Conservation (phyloP, 805 yeast species). For the Saccharomyces paradoxus region DNA sequence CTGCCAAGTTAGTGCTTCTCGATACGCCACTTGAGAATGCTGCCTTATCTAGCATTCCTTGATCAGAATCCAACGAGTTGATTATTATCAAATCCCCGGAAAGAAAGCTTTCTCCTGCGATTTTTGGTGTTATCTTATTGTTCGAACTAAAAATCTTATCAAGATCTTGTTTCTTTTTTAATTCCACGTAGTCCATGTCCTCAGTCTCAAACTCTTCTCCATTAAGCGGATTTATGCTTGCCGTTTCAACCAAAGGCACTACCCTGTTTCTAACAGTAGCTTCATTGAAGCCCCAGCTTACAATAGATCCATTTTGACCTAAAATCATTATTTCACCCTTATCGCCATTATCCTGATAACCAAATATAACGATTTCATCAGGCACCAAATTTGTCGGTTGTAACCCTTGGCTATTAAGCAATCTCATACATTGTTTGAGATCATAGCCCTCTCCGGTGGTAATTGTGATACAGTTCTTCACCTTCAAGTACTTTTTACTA, state of each 20-base stretch:
- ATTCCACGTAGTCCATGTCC: slow-evolving; percentile 73
- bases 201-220: slow-evolving; percentile 59
- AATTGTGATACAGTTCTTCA: slow-evolving; percentile 52
- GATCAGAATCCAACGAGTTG: slow-evolving; percentile 40
- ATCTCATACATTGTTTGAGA: slow-evolving; percentile 36
- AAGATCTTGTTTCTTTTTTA: slow-evolving; percentile 9
- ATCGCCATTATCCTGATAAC: slow-evolving; percentile 31
- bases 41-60: slow-evolving; percentile 62
- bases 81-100: slow-evolving; percentile 66
- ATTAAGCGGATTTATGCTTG: slow-evolving; percentile 36
- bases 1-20: slow-evolving; percentile 76
- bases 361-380: slow-evolving; percentile 58
- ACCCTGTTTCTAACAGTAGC: slow-evolving; percentile 37
- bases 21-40: slow-evolving; percentile 87
- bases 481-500: slow-evolving; percentile 4
- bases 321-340: slow-evolving; percentile 56
- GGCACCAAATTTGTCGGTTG: slow-evolving; percentile 44
- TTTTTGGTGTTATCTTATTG: not conserved
- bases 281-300: slow-evolving; percentile 78
- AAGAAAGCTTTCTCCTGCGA: slow-evolving; percentile 36
- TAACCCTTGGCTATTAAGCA: slow-evolving; percentile 29
- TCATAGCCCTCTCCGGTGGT: slow-evolving; percentile 70
- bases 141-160: not conserved
- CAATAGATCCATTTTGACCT: slow-evolving; percentile 63
- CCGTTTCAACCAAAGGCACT: slow-evolving; percentile 43